Percentiles rank a stretch among this genome's conserved stretches.
Evolutionary conservation across 2,329 filamentous ascomycete species (phyloP).

Genomic region (Thielaviopsis populi): DNA sequence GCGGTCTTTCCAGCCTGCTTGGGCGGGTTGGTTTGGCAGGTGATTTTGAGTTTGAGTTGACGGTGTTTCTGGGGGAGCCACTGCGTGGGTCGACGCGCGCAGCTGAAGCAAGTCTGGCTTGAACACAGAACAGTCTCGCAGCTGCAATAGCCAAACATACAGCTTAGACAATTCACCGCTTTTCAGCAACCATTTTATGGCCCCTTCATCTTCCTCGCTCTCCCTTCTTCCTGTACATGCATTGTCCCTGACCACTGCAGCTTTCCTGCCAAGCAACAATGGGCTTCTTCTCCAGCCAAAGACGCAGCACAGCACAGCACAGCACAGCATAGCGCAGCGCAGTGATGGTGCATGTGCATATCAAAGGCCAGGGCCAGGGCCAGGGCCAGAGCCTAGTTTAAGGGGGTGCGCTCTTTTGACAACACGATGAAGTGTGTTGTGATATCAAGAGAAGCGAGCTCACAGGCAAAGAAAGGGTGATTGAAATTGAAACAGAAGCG

Average conservation of each 20-base stretch:
- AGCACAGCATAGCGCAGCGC: too few relatives aligned
- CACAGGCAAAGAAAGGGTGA: neutral
- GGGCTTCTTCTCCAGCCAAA: neutral
- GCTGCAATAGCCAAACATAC: neutral
- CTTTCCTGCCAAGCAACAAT: neutral
- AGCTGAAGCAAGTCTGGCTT: neutral
- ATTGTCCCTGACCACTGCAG: conserved; percentile 5
- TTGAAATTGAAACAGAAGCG: conserved; percentile 1
- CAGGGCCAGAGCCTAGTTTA: neutral
- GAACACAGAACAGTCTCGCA: neutral
- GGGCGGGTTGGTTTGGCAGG: neutral
- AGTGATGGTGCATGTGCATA: neutral
- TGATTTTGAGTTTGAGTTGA: neutral
- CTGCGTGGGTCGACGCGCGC: neutral
- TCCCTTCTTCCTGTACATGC: neutral
- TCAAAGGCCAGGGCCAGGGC: neutral
- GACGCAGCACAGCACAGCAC: too few relatives aligned
- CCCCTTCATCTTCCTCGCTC: neutral
- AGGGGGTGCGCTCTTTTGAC: neutral
- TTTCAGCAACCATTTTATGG: neutral
- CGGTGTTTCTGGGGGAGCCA: neutral
- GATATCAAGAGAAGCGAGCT: neutral
- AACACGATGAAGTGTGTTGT: neutral
- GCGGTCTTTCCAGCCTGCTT: neutral
- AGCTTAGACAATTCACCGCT: neutral